Percentiles rank a stretch among this genome's conserved stretches.
Conservation (phyloP, 2,329 filamentous ascomycete genomes). For the Clonostachys byssicola region DNA sequence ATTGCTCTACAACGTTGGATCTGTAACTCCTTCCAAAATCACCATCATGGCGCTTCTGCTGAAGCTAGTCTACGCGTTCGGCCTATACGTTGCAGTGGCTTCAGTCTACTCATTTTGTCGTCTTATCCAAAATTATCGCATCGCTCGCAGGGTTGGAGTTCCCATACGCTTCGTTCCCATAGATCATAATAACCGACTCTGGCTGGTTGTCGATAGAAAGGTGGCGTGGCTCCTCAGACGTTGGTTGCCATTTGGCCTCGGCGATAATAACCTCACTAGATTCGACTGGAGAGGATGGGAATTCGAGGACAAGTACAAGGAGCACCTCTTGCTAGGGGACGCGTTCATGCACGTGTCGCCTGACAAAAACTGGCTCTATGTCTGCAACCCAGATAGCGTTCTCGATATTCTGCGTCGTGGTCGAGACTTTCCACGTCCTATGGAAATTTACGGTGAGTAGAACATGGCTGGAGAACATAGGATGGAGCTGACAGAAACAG, state of each 20-base stretch:
- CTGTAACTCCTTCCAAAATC: too few relatives aligned
- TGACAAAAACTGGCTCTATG: slow-evolving; percentile 3
- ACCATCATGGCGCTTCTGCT: too few relatives aligned
- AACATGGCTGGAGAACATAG: not conserved
- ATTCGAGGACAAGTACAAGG: slow-evolving; percentile 11
- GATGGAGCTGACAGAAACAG: not conserved
- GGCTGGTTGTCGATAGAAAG: slow-evolving; percentile 16
- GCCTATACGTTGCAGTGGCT: too few relatives aligned
- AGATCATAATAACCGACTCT: slow-evolving; percentile 20
- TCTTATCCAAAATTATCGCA: not conserved
- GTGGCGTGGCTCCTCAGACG: slow-evolving; percentile 11
- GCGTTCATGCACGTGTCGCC: slow-evolving; percentile 7
- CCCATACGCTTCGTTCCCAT: slow-evolving; percentile 23
- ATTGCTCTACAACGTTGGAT: too few relatives aligned
- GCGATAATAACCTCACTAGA: slow-evolving; percentile 19
- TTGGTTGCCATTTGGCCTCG: slow-evolving; percentile 11
- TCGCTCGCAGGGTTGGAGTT: slow-evolving; percentile 17
- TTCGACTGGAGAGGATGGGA: slow-evolving; percentile 23
- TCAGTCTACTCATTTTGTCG: not conserved
- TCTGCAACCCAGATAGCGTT: slow-evolving; percentile 5
- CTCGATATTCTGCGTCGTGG: not conserved
- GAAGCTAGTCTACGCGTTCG: too few relatives aligned
- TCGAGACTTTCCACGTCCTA: slow-evolving; percentile 1
- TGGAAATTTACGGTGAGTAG: not conserved
- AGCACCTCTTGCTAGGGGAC: slow-evolving; percentile 17